These are phyloP conservation scores for Boletus reticuloceps DNA, from an alignment of 768 basidiomycete genomes.

Conservation along the genomic window DNA sequence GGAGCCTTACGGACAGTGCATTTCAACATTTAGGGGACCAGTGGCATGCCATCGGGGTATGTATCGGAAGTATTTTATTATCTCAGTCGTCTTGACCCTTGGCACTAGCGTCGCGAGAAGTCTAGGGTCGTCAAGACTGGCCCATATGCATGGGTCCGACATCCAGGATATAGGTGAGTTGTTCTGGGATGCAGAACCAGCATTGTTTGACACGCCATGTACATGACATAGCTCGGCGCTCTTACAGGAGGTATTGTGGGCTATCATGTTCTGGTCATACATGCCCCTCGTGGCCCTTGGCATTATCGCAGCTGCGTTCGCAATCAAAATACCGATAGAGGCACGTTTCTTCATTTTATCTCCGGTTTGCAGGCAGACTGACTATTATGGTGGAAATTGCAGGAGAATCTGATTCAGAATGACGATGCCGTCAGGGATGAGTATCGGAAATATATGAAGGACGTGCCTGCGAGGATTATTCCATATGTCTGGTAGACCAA, in stretches of 20 bases:
- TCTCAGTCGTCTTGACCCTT: no score
- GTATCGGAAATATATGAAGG: constrained; percentile 27
- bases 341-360: constrained; percentile 1
- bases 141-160: constrained; percentile 34
- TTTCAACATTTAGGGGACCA: constrained; percentile 23
- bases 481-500: constrained; percentile 23
- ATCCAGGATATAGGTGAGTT: constrained; percentile 30
- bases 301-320: constrained; percentile 18
- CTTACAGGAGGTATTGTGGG: constrained; percentile 10
- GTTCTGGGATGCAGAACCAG: not conserved
- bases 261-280: constrained; percentile 34
- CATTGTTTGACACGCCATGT: not conserved
- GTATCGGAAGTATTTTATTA: not conserved
- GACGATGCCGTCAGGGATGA: constrained; percentile 20
- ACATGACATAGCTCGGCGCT: constrained; percentile 13
- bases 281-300: constrained; percentile 21
- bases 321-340: constrained; percentile 34
- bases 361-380: not conserved
- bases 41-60: constrained; percentile 27
- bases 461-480: constrained; percentile 28
- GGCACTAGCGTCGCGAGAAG: constrained; percentile 26
- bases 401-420: constrained; percentile 30
- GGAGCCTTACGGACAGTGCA: not conserved
- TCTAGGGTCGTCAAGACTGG: constrained; percentile 30
- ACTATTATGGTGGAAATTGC: not conserved